Evolutionary conservation across 2,329 filamentous ascomycete species (phyloP).

Genomic region (Decorospora gaudefroyi): DNA sequence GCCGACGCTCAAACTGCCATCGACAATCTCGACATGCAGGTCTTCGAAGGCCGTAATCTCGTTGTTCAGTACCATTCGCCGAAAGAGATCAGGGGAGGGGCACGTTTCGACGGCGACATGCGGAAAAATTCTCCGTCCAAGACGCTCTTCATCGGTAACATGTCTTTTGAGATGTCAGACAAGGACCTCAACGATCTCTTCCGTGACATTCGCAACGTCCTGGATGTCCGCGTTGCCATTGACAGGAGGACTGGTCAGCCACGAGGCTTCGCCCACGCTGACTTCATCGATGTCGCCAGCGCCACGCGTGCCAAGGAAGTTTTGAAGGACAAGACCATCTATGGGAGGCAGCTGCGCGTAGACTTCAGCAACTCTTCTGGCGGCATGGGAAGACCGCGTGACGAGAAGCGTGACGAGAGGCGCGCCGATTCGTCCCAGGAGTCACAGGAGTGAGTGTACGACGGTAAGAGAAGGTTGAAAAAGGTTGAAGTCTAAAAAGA

Average conservation of each 20-base stretch:
- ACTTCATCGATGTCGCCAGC: conserved; percentile 71
- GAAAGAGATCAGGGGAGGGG: too few species aligned
- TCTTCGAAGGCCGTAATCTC: conserved; percentile 67
- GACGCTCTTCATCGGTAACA: conserved; percentile 81
- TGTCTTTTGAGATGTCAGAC: conserved; percentile 84
- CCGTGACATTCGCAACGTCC: conserved; percentile 68
- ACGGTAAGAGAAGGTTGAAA: not conserved
- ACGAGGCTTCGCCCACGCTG: conserved; percentile 81
- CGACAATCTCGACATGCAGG: conserved; percentile 61
- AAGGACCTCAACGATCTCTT: conserved; percentile 80
- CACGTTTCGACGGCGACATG: too few species aligned
- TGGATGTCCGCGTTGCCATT: conserved; percentile 79
- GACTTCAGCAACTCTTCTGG: conserved; percentile 64
- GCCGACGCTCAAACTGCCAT: conserved; percentile 62
- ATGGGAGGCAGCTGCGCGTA: conserved; percentile 67
- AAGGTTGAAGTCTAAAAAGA: not conserved
- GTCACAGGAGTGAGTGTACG: conserved; percentile 1
- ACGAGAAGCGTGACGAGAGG: too few species aligned
- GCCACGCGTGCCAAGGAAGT: conserved; percentile 64
- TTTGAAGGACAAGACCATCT: conserved; percentile 63
- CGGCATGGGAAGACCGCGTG: conserved; percentile 13
- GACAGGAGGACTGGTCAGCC: conserved; percentile 80
- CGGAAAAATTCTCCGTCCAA: conserved; percentile 61
- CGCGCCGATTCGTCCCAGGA: conserved; percentile 24
- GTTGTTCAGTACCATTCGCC: conserved; percentile 62